Evolutionary conservation across 768 basidiomycete species (phyloP).

Genomic region (Kockovaella imperatae): DNA sequence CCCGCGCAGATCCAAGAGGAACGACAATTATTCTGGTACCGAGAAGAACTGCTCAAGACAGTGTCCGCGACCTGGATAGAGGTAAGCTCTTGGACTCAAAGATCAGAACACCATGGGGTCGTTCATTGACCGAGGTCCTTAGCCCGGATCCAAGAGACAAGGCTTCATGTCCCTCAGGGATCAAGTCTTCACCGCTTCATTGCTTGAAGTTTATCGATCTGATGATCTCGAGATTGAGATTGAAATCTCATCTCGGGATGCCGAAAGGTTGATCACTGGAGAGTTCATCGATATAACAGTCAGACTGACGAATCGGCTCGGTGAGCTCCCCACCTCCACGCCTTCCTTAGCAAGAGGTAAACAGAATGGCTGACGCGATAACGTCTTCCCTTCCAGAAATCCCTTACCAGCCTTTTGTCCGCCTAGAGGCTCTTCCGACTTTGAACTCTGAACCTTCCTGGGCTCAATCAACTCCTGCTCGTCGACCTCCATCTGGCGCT

Average conservation of each 20-base stretch:
- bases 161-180: conserved; percentile 71
- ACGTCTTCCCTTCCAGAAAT: neutral
- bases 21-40: conserved; percentile 88
- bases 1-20: conserved; percentile 57
- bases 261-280: conserved; percentile 4
- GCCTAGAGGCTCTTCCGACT: conserved; percentile 16
- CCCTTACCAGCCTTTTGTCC: conserved; percentile 9
- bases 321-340: conserved; percentile 11
- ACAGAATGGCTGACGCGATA: neutral
- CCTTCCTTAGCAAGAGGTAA: neutral
- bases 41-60: conserved; percentile 70
- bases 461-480: conserved; percentile 4
- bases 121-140: neutral
- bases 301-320: conserved; percentile 22
- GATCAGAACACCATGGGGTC: neutral
- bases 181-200: conserved; percentile 66
- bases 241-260: neutral
- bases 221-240: conserved; percentile 60
- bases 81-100: conserved; percentile 49
- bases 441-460: conserved; percentile 10
- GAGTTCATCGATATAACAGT: conserved; percentile 32
- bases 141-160: conserved; percentile 71
- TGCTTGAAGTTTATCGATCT: conserved; percentile 68
- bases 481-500: neutral
- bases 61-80: conserved; percentile 76